Base-by-base conservation (phyloP, 306 rosid species). In the Lupinus albus region DNA sequence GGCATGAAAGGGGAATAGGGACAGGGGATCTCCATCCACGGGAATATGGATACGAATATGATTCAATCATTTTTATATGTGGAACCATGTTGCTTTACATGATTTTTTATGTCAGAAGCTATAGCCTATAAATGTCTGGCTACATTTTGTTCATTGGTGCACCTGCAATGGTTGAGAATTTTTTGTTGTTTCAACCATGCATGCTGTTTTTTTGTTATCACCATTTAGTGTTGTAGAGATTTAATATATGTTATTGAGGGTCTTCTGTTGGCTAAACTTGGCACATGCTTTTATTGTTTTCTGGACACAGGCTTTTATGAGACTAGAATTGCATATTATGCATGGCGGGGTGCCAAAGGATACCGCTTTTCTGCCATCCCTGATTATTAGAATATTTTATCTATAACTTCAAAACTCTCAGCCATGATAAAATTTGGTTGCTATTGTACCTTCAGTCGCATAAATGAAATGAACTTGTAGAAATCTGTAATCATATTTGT, bases 291-390 rank as follows among this genome's bases (percentile, higher is more conserved):
- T 1, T 50, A 35, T 75, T 52, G 51, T 53, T 56, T 73, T 77
- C 20, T 77, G 78, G 21, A 45, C 76, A 81, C 86, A 90, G 97
- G 97, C 54, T 94, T 90, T 85, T 90, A 94, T 20, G 97, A 94
- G 86, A 94, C 97, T 70, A 84, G 96, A 64, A 71, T 88, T 47
- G 97, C 99, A 1, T 94, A 94, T 82, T 94, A 94, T 68, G 82
- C 99, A 13, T 90, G 95, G 95, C 76, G 97, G 76, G 97, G 97
- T 14, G 96, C 83, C 53, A 67, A 84, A 52, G 99, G 97, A 70
- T 93, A 79, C 75, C 93, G 88, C 21, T 93, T 88, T 45, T 84
- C 97, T 53, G 85, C 95, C 60, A 94, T 94, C 67, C 99, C 97
- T 9, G 99, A 85, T 71, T 90, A 94, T 74, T 90, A 93, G 78